Percentiles rank a stretch among this genome's conserved stretches.
phyloP scores from a whole-genome alignment of 148 eudicot genomes.

The Spergularia marina region DNA sequence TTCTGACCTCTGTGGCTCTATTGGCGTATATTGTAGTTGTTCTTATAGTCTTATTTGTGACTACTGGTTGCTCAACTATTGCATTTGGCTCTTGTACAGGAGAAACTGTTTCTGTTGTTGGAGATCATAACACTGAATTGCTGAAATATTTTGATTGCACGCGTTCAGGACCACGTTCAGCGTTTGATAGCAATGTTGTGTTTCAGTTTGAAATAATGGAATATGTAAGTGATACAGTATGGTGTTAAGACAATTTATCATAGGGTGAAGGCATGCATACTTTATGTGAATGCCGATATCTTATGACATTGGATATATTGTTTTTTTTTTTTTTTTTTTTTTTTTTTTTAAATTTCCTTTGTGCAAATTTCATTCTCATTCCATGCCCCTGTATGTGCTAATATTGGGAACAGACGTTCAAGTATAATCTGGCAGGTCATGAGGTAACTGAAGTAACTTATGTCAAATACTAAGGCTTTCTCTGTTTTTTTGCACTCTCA shows the following conservation, averaged over 20 bases:
- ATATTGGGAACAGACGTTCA: background rate
- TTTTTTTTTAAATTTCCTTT: background rate
- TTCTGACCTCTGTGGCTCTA: background rate
- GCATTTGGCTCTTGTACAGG: conserved; percentile 43
- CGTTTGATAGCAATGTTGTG: conserved; percentile 87
- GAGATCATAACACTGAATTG: conserved; percentile 84
- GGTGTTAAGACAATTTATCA: background rate
- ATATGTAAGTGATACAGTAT: conserved; percentile 59
- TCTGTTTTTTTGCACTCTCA: conserved; percentile 27
- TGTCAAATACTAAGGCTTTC: background rate
- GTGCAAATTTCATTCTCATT: background rate
- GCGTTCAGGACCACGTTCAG: conserved; percentile 97
- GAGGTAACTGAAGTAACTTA: background rate
- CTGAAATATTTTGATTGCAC: conserved; percentile 92
- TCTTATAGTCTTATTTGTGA: background rate
- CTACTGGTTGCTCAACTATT: background rate
- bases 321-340: background rate
- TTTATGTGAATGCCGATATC: background rate
- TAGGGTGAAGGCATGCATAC: background rate
- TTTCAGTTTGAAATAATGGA: conserved; percentile 97
- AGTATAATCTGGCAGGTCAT: background rate
- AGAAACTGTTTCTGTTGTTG: conserved; percentile 90
- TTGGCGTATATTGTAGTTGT: background rate
- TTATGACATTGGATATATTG: background rate
- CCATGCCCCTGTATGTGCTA: background rate